Percentiles rank a stretch among this genome's conserved stretches.
phyloP scores from a whole-genome alignment of 2,329 filamentous ascomycete species.

The Phaeosphaeriaceae sp. region DNA sequence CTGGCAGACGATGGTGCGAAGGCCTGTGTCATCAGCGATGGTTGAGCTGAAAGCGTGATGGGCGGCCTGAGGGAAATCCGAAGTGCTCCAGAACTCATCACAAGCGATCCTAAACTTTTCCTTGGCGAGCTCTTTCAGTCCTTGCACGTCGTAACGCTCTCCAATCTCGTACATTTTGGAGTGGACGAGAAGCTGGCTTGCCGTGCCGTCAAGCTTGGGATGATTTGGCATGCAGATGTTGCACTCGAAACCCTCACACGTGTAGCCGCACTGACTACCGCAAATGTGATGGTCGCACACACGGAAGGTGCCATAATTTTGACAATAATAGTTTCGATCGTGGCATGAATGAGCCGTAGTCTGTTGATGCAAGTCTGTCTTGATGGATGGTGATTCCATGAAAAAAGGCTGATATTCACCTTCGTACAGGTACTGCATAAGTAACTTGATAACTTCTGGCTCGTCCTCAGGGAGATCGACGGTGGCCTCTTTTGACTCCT shows the following conservation, averaged over 20 bases:
- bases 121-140: constrained; percentile 13
- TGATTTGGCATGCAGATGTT: neutral
- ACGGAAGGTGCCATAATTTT: too few species aligned
- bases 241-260: constrained; percentile 1
- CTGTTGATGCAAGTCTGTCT: neutral
- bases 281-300: constrained; percentile 3
- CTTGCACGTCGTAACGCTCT: constrained; percentile 16
- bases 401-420: constrained; percentile 11
- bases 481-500: neutral
- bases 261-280: constrained; percentile 18
- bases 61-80: constrained; percentile 32
- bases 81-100: constrained; percentile 20
- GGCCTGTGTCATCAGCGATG: constrained; percentile 32
- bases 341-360: neutral
- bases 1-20: constrained; percentile 36
- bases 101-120: constrained; percentile 15
- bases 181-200: constrained; percentile 8
- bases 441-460: constrained; percentile 11
- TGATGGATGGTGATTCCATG: neutral
- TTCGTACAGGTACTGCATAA: constrained; percentile 21
- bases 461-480: constrained; percentile 16
- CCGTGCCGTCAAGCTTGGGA: neutral
- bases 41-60: constrained; percentile 32
- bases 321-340: constrained; percentile 1
- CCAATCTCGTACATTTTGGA: constrained; percentile 18